phyloP scores from a whole-genome alignment of 805 yeast genomes.

The Saturnispora galanensis region DNA sequence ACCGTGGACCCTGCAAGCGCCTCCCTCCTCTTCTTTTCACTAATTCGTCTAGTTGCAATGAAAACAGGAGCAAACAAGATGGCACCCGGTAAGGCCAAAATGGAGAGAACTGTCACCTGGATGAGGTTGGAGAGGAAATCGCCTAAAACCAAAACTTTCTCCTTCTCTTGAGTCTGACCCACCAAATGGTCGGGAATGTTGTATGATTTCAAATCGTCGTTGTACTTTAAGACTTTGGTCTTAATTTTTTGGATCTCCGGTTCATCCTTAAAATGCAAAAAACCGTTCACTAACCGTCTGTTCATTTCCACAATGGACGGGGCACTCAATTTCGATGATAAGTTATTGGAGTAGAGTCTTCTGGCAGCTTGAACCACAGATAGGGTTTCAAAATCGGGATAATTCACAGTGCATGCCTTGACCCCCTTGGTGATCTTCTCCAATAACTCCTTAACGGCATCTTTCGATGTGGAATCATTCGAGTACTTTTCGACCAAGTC shows the following conservation, averaged over 20 bases:
- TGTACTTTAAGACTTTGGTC: conserved; percentile 58
- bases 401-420: conserved; percentile 76
- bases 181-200: conserved; percentile 51
- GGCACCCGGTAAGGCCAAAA: conserved; percentile 80
- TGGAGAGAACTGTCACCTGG: conserved; percentile 44
- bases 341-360: conserved; percentile 72
- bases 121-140: conserved; percentile 22
- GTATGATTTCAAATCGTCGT: conserved; percentile 42
- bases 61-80: conserved; percentile 84
- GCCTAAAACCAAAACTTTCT: conserved; percentile 16
- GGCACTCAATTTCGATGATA: conserved; percentile 61
- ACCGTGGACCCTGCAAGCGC: conserved; percentile 86
- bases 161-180: conserved; percentile 31
- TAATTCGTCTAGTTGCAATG: conserved; percentile 62
- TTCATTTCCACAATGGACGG: conserved; percentile 86
- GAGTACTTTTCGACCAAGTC: conserved; percentile 58
- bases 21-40: conserved; percentile 58
- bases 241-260: conserved; percentile 56
- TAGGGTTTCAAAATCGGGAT: conserved; percentile 81
- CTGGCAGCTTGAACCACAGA: conserved; percentile 89
- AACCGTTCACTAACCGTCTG: conserved; percentile 76
- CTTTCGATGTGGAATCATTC: conserved; percentile 49
- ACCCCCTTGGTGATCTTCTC: conserved; percentile 64
- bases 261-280: conserved; percentile 59
- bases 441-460: conserved; percentile 63